A percentile compares a stretch with the other conserved stretches of the same genome.
Conservation (phyloP, 352 stramenopile genomes). For the Globisporangium spinosum region DNA sequence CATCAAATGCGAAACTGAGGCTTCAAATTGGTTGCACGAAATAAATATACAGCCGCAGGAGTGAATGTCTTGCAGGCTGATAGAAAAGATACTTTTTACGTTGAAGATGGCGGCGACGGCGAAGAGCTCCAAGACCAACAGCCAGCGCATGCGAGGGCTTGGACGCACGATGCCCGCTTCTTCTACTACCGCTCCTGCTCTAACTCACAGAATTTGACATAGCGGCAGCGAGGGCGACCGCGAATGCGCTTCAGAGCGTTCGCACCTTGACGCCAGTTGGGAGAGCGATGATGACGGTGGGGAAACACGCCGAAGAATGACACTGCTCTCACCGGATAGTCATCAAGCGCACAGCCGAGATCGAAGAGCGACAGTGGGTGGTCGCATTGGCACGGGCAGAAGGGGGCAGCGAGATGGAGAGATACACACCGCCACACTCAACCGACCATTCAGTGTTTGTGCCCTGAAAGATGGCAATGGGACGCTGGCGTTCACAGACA, state of each 20-base stretch:
- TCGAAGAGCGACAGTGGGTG: not conserved
- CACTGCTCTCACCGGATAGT: not conserved
- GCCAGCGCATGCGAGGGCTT: not conserved
- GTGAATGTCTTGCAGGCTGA: not conserved
- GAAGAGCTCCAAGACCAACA: slow-evolving; percentile 4
- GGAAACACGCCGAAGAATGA: not conserved
- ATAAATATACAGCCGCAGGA: not conserved
- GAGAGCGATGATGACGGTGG: not conserved
- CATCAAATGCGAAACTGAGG: not conserved
- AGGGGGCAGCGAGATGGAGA: slow-evolving; percentile 34
- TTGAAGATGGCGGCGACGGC: not conserved
- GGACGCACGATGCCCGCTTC: not conserved
- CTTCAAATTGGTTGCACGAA: not conserved
- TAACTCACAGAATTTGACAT: not conserved
- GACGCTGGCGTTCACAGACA: slow-evolving; percentile 33
- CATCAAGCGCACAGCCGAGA: not conserved
- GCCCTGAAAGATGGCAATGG: slow-evolving; percentile 19
- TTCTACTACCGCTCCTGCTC: not conserved
- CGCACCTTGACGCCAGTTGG: not conserved
- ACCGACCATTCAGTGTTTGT: slow-evolving; percentile 38
- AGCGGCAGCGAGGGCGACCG: not conserved
- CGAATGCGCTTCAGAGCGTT: not conserved
- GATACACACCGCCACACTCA: slow-evolving; percentile 23
- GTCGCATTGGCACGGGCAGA: slow-evolving; percentile 9
- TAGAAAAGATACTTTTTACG: not conserved